These are phyloP conservation scores for Nemania sp. DNA, from an alignment of 2,329 filamentous ascomycete genomes.

Conservation along the genomic window DNA sequence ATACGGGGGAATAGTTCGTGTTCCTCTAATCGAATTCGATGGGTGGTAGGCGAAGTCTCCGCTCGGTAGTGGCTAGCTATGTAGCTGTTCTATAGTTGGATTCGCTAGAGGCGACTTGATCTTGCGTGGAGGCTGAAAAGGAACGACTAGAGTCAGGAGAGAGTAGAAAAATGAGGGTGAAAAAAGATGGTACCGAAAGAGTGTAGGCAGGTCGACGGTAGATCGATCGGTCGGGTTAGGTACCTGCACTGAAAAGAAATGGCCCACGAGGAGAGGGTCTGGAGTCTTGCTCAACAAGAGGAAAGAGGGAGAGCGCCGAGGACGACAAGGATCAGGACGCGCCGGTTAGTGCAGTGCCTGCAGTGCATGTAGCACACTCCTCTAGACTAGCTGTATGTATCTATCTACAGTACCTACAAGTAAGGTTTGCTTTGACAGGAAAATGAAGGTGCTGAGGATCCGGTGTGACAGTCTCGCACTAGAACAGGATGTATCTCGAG, in stretches of 20 bases:
- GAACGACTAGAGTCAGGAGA: slow-evolving; percentile 31
- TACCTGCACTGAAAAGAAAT: slow-evolving; percentile 22
- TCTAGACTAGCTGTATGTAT: no score
- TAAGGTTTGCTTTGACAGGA: neutral
- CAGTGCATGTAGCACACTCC: neutral
- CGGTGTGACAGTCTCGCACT: slow-evolving; percentile 13
- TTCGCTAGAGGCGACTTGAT: slow-evolving; percentile 11
- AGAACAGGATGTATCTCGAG: slow-evolving; percentile 16
- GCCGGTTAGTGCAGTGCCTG: slow-evolving; percentile 9
- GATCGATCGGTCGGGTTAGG: neutral
- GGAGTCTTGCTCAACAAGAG: slow-evolving; percentile 19
- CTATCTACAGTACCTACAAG: no score
- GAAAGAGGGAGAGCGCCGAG: slow-evolving; percentile 18
- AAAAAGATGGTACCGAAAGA: slow-evolving; percentile 19
- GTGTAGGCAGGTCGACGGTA: slow-evolving; percentile 16
- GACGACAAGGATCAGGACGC: slow-evolving; percentile 18
- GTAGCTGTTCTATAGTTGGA: neutral
- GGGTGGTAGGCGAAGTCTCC: slow-evolving; percentile 7
- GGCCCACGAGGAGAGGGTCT: slow-evolving; percentile 21
- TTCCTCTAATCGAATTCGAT: slow-evolving; percentile 16
- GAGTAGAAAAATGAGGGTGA: neutral
- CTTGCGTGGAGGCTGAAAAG: slow-evolving; percentile 20
- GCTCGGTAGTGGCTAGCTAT: slow-evolving; percentile 1
- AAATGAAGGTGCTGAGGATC: slow-evolving; percentile 34
- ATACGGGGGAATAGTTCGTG: slow-evolving; percentile 3